Evolutionary conservation across 192 early-diverging fungal species (phyloP), one percentile per base, ranked within the genome.

Genomic region (Linderina pennispora): DNA sequence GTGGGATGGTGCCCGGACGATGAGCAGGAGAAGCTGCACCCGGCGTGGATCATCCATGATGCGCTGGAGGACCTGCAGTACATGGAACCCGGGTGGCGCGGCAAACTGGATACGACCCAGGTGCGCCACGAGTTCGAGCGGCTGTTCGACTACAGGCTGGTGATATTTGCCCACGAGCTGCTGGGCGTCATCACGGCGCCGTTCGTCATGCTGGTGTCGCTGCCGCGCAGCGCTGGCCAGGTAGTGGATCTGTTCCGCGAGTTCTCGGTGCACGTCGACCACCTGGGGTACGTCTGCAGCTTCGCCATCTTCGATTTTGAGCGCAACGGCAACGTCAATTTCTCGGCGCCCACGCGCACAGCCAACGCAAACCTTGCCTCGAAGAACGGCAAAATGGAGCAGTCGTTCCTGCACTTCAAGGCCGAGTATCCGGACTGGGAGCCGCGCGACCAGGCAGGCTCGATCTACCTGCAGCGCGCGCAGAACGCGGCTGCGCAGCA

Each of bases 331-430:
- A 93, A 97, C 48, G 79, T 80, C 7, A 81, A 84, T 62, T 93
- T 90, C 53, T 88, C 90, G 1, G 91, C 86, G 1, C 87, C 85
- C 1, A 71, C 74, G 14, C 57, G 62, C 15, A 65, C 73, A 4
- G 65, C 66, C 16, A 67, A 80, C 33, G 82, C 83, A 10, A 73
- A 83, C 17, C 70, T 81, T 47, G 48, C 83, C 1, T 88, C 86
- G 1, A 88, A 92, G 43, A 79, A 90, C 40, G 95, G 92, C 23
- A 99, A 99, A 64, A 97, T 99, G 97, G 94, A 98, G 67, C 89
- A 91, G 55, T 91, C 88, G 3, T 94, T 99, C 53, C 47, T 99
- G 50, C 90, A 89, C 41, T 99, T 99, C 63, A 95, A 96, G 73
- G 78, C 81, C 8, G 82, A 96, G 56, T 86, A 98, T 57, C 95